Evolutionary conservation across 306 rosid genomes (phyloP).

Genomic region (Lablab purpureus): DNA sequence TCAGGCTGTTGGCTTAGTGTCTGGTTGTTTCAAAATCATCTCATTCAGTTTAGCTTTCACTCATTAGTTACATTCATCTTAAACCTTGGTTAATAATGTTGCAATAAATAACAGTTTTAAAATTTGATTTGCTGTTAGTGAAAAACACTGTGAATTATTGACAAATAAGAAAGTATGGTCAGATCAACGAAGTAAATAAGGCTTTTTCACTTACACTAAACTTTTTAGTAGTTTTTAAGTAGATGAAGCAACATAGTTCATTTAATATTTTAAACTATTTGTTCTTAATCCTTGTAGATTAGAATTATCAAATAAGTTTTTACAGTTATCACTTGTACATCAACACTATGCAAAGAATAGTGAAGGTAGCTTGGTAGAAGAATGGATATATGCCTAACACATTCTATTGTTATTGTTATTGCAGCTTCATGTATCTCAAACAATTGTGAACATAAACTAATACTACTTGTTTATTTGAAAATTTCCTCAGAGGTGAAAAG

Average conservation of each 20-base stretch:
- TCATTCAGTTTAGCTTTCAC: not conserved
- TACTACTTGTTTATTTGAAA: conserved; percentile 15
- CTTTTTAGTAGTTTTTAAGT: too few species aligned
- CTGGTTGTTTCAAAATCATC: not conserved
- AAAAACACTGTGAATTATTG: not conserved
- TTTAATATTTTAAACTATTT: too few species aligned
- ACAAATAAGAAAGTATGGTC: not conserved
- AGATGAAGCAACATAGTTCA: too few species aligned
- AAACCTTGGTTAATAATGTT: not conserved
- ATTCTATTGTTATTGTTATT: not conserved
- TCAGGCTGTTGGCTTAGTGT: not conserved
- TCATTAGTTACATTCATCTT: not conserved
- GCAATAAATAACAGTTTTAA: not conserved
- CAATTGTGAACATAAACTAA: conserved; percentile 29
- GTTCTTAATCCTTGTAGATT: too few species aligned
- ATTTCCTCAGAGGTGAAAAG: conserved; percentile 29
- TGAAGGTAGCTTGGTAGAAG: not conserved
- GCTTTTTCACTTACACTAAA: not conserved
- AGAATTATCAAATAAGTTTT: too few species aligned
- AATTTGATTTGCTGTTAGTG: not conserved
- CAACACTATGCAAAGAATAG: too few species aligned
- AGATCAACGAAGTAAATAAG: not conserved
- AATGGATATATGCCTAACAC: not conserved
- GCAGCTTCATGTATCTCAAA: conserved; percentile 2
- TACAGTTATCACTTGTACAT: not conserved